Percentiles rank a stretch among this genome's conserved stretches.
Conservation (phyloP, 2,329 filamentous ascomycete species). For the Fusarium azukiicola region DNA sequence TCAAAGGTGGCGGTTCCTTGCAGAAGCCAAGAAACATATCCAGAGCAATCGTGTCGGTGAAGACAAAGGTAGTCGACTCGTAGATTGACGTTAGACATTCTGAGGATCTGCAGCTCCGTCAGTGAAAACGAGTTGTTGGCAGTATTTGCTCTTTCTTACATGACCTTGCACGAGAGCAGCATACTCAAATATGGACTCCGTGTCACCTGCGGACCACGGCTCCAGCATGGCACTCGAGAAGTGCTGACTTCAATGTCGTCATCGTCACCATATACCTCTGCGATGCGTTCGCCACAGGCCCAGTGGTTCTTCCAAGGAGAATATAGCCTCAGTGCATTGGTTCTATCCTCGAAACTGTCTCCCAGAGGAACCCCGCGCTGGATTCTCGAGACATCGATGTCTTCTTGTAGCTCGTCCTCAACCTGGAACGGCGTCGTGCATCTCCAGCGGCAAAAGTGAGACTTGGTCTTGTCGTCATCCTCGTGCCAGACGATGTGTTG, state of each 20-base stretch:
- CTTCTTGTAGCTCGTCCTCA: constrained; percentile 20
- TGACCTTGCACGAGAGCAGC: constrained; percentile 20
- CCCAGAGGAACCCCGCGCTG: neutral
- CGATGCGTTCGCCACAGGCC: constrained; percentile 16
- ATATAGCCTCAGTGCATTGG: constrained; percentile 5
- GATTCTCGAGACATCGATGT: neutral
- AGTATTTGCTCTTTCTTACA: constrained; percentile 14
- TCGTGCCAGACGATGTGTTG: constrained; percentile 31
- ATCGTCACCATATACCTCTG: neutral
- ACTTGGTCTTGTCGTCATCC: neutral
- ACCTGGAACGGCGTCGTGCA: constrained; percentile 29
- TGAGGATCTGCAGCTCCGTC: constrained; percentile 5
- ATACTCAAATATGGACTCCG: constrained; percentile 19
- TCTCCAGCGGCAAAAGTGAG: constrained; percentile 29
- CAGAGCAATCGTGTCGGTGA: constrained; percentile 17
- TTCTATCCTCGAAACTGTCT: neutral
- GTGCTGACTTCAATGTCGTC: neutral
- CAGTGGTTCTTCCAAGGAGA: constrained; percentile 23
- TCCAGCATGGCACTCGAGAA: constrained; percentile 19
- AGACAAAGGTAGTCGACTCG: constrained; percentile 20
- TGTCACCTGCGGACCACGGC: too few species aligned
- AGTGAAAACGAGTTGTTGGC: neutral
- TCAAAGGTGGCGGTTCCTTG: neutral
- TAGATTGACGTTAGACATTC: constrained; percentile 31
- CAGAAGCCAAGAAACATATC: constrained; percentile 28